Evolutionary conservation across 495 filamentous ascomycete genomes (phyloP).

Genomic region (Podospora australis): DNA sequence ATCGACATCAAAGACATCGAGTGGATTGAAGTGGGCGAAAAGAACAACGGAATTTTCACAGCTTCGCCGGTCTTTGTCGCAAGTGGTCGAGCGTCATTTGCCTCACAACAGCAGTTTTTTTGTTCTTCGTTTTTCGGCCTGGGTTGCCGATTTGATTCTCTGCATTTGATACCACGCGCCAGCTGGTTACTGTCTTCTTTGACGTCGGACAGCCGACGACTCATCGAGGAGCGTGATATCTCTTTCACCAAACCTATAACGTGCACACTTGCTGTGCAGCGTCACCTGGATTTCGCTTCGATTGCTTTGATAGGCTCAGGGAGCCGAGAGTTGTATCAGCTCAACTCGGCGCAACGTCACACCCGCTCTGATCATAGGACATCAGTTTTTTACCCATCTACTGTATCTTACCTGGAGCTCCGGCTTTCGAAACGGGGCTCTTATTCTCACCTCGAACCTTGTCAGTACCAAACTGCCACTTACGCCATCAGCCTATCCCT

Average conservation of each 20-base stretch:
- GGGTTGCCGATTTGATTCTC: conserved; percentile 1
- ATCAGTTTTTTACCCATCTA: too few relatives aligned
- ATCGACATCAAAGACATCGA: too few relatives aligned
- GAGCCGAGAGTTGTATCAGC: conserved; percentile 1
- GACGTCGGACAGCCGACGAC: too few relatives aligned
- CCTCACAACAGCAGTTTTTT: too few relatives aligned
- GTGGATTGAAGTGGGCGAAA: background rate
- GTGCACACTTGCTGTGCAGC: background rate
- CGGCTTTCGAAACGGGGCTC: too few relatives aligned
- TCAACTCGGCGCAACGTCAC: conserved; percentile 13
- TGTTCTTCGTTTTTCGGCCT: background rate
- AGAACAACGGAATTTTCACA: too few relatives aligned
- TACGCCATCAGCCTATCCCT: too few relatives aligned
- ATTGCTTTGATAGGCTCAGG: conserved; percentile 4
- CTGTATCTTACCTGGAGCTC: too few relatives aligned
- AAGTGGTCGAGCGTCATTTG: background rate
- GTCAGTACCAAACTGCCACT: too few relatives aligned
- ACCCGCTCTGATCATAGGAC: too few relatives aligned
- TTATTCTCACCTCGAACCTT: background rate
- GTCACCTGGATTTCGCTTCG: conserved; percentile 5
- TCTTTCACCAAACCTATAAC: background rate
- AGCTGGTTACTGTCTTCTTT: background rate
- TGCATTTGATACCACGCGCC: too few relatives aligned
- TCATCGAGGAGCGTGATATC: background rate
- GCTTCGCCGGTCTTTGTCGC: background rate